Evolutionary conservation across 1,139 yeast genomes (phyloP).

Genomic region (Oligophagozyma castellii): DNA sequence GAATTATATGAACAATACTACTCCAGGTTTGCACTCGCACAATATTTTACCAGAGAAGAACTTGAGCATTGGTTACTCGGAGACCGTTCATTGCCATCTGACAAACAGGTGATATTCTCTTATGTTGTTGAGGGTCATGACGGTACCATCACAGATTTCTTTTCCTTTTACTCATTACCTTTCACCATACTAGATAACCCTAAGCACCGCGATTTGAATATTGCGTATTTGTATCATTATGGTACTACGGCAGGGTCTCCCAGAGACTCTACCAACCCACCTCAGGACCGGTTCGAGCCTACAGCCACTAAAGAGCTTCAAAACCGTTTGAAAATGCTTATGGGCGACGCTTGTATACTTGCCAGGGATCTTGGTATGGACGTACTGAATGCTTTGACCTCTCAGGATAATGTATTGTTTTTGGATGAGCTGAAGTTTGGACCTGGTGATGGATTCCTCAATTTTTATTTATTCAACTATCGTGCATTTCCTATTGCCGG

Average conservation of each 20-base stretch:
- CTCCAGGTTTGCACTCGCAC: conserved; percentile 56
- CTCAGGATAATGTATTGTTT: conserved; percentile 79
- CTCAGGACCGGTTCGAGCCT: conserved; percentile 24
- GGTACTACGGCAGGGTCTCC: conserved; percentile 59
- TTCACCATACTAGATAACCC: conserved; percentile 67
- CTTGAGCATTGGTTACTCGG: conserved; percentile 73
- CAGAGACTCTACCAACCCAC: too few species aligned
- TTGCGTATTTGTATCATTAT: conserved; percentile 83
- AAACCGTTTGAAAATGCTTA: conserved; percentile 44
- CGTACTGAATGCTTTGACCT: conserved; percentile 84
- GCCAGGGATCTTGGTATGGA: conserved; percentile 56
- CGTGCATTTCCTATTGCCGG: conserved; percentile 69
- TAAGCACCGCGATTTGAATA: conserved; percentile 55
- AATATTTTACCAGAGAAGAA: conserved; percentile 57
- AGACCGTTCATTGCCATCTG: conserved; percentile 15
- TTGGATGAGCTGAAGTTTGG: conserved; percentile 79
- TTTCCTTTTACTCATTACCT: conserved; percentile 81
- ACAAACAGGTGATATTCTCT: conserved; percentile 47
- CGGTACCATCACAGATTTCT: conserved; percentile 70
- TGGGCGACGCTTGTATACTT: conserved; percentile 65
- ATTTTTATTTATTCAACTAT: conserved; percentile 86
- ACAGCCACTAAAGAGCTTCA: conserved; percentile 30
- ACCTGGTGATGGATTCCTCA: conserved; percentile 83
- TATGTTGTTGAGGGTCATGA: conserved; percentile 57
- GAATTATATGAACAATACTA: conserved; percentile 50